These are phyloP conservation scores for Penicillium sclerotigenum DNA, from an alignment of 2,329 filamentous ascomycete species.

Conservation along the genomic window DNA sequence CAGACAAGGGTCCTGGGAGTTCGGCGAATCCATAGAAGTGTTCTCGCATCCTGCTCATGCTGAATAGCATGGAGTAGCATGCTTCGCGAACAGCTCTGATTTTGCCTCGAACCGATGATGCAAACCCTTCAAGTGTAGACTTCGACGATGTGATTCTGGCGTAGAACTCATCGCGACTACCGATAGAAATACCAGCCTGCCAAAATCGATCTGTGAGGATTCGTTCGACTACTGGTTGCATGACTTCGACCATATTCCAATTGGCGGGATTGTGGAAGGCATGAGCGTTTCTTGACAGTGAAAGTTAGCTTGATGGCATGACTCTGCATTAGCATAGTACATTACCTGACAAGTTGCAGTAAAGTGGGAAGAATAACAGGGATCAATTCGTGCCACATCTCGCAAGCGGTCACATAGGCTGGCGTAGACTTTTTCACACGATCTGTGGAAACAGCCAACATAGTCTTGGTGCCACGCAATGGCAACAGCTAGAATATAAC, in stretches of 20 bases:
- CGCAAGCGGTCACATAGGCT: slow-evolving; percentile 70
- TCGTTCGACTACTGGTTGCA: slow-evolving; percentile 71
- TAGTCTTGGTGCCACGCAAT: slow-evolving; percentile 81
- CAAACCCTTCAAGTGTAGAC: slow-evolving; percentile 85
- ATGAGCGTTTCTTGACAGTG: slow-evolving; percentile 67
- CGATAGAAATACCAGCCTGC: slow-evolving; percentile 95
- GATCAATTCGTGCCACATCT: slow-evolving; percentile 81
- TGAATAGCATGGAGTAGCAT: slow-evolving; percentile 90
- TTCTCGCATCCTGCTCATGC: slow-evolving; percentile 80
- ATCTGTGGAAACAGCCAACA: slow-evolving; percentile 89
- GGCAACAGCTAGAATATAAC: slow-evolving; percentile 60
- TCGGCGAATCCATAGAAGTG: slow-evolving; percentile 89
- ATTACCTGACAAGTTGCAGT: slow-evolving; percentile 72
- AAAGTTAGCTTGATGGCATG: slow-evolving; percentile 11
- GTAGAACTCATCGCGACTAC: slow-evolving; percentile 96
- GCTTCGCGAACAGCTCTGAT: slow-evolving; percentile 88
- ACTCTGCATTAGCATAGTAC: background rate
- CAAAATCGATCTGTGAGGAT: slow-evolving; percentile 95
- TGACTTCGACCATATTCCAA: slow-evolving; percentile 75
- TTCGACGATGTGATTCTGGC: slow-evolving; percentile 86
- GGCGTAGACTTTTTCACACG: slow-evolving; percentile 72
- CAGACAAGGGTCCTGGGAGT: slow-evolving; percentile 75
- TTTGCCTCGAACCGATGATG: slow-evolving; percentile 85
- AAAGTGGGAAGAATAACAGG: slow-evolving; percentile 80
- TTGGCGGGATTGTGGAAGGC: slow-evolving; percentile 83